Evolutionary conservation across 768 basidiomycete genomes (phyloP), one percentile per base, ranked within the genome.

Genomic region (Boletus sp.): DNA sequence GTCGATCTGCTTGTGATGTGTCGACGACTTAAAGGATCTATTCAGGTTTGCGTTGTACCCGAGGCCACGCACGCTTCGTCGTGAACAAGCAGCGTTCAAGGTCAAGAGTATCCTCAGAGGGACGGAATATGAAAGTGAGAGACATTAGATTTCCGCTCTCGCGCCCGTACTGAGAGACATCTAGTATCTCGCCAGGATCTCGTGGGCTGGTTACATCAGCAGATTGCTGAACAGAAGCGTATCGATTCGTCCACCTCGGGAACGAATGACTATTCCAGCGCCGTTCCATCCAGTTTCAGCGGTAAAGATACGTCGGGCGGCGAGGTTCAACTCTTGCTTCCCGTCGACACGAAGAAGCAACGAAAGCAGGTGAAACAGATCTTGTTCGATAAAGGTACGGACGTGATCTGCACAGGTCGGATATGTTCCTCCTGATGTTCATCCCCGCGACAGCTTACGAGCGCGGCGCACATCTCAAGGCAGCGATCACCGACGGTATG

Each of bases 91-190:
- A 9, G 85, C 85, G 1, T 92, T 89, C 80, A 91, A 87, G 65
- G 84, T 92, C 47, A 92, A 91, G 76, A 92, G 87, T 62, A 84
- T 93, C 24, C 76, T 93, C 49, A 87, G 83, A 68, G 86, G 87
- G 24, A 86, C 85, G 0, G 91, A 92, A 68, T 79, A 83, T 50
- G 90, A 91, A 67, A 73, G 90, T 89, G 59, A 57, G 83, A 66
- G 12, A 3, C 33, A 10, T 7, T 4, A 17, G 9, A 41, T 18
- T 30, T 20, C 8, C 7, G 33, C 9, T 30, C 20, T 53, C 47
- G 2, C 12, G 28, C 39, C 7, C n/a, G 30, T 56, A 12, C 61
- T 63, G 42, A 67, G 37, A 5, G 33, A 20, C 76, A 74, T 78
- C 18, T 72, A 83, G 82, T 80, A 28, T 72, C 87, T 6, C 79